These are phyloP conservation scores for Fusarium temperatum DNA, from an alignment of 2,329 filamentous ascomycete genomes.

Conservation along the genomic window DNA sequence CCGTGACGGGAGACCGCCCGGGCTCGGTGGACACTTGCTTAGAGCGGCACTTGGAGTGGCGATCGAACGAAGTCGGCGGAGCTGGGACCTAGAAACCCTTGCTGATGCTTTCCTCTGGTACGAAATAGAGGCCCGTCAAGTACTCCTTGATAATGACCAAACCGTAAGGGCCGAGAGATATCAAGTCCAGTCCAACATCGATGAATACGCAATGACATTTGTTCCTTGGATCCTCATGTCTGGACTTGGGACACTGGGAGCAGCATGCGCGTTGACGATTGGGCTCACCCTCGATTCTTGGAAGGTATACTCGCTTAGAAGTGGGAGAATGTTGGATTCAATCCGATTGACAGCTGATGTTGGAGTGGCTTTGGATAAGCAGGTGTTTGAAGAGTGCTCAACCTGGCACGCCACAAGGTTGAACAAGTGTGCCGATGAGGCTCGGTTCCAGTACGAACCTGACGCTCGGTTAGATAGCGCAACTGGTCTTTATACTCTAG, in stretches of 20 bases:
- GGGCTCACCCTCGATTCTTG: slow-evolving; percentile 18
- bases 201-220: slow-evolving; percentile 26
- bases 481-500: not conserved
- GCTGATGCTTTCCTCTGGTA: slow-evolving; percentile 25
- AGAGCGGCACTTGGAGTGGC: not conserved
- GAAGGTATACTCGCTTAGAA: slow-evolving; percentile 17
- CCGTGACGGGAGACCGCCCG: not conserved
- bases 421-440: slow-evolving; percentile 10
- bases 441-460: slow-evolving; percentile 11
- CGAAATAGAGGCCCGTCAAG: not conserved
- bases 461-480: not conserved
- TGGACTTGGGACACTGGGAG: slow-evolving; percentile 11
- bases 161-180: not conserved
- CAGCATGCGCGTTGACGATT: slow-evolving; percentile 12
- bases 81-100: slow-evolving; percentile 16
- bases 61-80: not conserved
- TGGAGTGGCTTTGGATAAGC: slow-evolving; percentile 20
- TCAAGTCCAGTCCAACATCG: not conserved
- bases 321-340: slow-evolving; percentile 10
- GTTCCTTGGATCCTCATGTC: slow-evolving; percentile 25
- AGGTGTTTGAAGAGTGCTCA: slow-evolving; percentile 17
- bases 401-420: slow-evolving; percentile 8
- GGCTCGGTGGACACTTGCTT: slow-evolving; percentile 13
- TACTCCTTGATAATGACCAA: not conserved
- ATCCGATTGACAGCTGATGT: slow-evolving; percentile 26